Base-by-base conservation (phyloP, 2,329 filamentous ascomycete species). In the Fusarium acutatum region DNA sequence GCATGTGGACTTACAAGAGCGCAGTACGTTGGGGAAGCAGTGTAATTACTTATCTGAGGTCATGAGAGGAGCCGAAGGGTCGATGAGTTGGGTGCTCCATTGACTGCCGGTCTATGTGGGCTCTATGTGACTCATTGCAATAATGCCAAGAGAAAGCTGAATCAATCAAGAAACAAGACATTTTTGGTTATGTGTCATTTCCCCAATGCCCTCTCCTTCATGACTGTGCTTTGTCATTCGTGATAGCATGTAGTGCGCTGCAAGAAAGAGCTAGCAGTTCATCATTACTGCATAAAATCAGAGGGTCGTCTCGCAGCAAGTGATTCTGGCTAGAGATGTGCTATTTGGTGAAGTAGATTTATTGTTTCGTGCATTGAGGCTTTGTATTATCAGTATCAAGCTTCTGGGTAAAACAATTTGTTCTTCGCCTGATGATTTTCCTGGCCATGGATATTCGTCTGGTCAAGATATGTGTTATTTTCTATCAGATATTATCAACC, bases 1-100 rank as follows among this genome's bases (percentile, higher is more conserved):
- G 71, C 5, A 74, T 74, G 72, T 75, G 72, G 72, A 60, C 67
- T 15, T 74, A 74, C 26, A 74, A 74, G 66, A 72, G 72, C 24
- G 72, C 72, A 2, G 53, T 69, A 4, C 37, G 56, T 22, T 74
- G 72, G 72, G 72, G 65, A 30, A 72, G 34, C 22, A 49, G 52
- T 32, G 65, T 75, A 15, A 70, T 72, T 10, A 38, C 40, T 9
- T 74, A 74, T 40, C 38, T 74, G 3, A 54, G 72, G 32, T 67
- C 69, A 17, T 75, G 20, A 70, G 24, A 32, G 22, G 30, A 47
- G 18, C 15, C 18, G 30, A 24, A 47, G n/a, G 24, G 8, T 24
- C 22, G 14, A 34, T 41, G 43, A 20, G 12, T 26, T 28, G 32
- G 26, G 24, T 63, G 7, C 14, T 24, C 6, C 15, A 20, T 38